phyloP scores from a whole-genome alignment of 2,329 filamentous ascomycete genomes.

The Botrytis tulipae region DNA sequence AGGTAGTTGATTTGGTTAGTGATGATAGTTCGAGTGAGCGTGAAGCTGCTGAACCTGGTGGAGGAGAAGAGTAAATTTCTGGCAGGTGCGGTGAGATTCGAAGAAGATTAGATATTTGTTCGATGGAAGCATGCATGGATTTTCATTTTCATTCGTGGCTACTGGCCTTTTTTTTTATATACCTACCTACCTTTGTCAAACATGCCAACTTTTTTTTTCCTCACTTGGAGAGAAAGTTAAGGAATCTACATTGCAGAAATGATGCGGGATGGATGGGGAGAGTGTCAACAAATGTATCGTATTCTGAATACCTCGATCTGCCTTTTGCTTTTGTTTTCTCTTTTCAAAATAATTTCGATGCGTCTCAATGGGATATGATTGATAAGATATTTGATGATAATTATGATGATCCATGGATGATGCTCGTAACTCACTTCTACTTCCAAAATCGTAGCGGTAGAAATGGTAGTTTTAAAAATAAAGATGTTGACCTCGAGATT shows the following conservation, averaged over 20 bases:
- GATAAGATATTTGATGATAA: neutral
- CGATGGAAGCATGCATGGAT: neutral
- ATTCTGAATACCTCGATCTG: neutral
- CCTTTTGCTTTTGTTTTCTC: neutral
- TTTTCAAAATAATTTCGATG: neutral
- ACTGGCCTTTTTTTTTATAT: neutral
- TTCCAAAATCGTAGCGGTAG: neutral
- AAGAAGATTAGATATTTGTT: neutral
- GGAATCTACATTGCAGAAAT: neutral
- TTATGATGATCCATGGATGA: neutral
- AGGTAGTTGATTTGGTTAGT: constrained; percentile 1
- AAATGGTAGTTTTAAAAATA: neutral
- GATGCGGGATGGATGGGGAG: neutral
- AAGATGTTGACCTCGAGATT: neutral
- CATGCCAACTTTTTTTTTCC: neutral
- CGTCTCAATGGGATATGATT: neutral
- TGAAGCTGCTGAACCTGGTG: neutral
- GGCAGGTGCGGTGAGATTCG: too few relatives aligned
- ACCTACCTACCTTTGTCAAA: neutral
- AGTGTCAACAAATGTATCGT: neutral
- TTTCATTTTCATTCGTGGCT: neutral
- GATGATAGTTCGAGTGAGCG: neutral
- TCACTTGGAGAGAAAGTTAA: neutral
- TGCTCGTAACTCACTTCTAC: too few relatives aligned
- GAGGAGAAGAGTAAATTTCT: neutral